These are phyloP conservation scores for Aureobasidium sp. DNA, from an alignment of 2,329 filamentous ascomycete genomes.

Conservation along the genomic window DNA sequence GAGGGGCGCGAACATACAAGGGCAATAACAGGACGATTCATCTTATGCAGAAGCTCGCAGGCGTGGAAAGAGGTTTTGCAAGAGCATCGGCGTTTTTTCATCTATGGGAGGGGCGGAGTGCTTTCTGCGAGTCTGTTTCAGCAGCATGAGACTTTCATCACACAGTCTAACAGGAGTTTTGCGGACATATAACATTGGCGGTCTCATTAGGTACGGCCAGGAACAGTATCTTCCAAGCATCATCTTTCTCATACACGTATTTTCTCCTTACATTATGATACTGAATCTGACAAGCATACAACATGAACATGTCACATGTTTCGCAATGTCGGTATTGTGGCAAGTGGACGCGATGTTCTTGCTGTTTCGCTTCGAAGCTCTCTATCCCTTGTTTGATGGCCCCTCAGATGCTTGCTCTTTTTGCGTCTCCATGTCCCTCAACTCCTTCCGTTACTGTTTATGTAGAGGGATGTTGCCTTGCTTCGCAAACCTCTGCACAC, in stretches of 20 bases:
- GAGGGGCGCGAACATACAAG: not conserved
- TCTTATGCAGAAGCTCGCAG: not conserved
- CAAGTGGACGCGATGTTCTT: too few relatives aligned
- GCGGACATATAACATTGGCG: not conserved
- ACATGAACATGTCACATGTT: too few relatives aligned
- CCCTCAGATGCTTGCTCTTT: too few relatives aligned
- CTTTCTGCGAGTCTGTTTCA: not conserved
- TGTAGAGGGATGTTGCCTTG: too few relatives aligned
- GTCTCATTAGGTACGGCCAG: not conserved
- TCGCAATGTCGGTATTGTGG: too few relatives aligned
- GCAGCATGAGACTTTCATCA: not conserved
- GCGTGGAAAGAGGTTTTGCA: not conserved
- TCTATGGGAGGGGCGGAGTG: not conserved
- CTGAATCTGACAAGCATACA: too few relatives aligned
- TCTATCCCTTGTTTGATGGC: too few relatives aligned
- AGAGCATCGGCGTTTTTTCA: not conserved
- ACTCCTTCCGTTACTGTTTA: too few relatives aligned
- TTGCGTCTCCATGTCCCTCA: too few relatives aligned
- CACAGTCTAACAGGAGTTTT: not conserved
- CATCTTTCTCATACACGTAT: not conserved
- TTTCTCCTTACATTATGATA: too few relatives aligned
- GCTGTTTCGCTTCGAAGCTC: too few relatives aligned
- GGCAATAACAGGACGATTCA: slow-evolving; percentile 4
- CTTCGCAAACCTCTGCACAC: too few relatives aligned
- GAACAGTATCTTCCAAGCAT: not conserved